A percentile compares a stretch with the other conserved stretches of the same genome.
These are phyloP conservation scores for Brassica nigra DNA, from an alignment of 345 rosid genomes.

Conservation along the genomic window DNA sequence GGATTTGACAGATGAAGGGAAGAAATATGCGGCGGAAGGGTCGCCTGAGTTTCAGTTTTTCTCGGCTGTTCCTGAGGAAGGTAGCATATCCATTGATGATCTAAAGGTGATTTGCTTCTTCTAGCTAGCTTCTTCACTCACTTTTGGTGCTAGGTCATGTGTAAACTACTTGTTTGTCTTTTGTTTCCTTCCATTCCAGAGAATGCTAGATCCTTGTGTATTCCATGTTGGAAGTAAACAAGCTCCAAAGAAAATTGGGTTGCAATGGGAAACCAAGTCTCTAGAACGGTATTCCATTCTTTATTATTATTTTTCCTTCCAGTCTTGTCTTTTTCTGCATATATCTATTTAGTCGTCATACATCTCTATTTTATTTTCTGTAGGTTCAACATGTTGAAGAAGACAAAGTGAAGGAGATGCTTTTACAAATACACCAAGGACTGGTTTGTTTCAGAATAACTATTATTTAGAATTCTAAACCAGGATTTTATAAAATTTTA, in stretches of 20 bases:
- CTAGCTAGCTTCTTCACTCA: neutral
- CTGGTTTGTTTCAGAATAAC: slow-evolving; percentile 43
- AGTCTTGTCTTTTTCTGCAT: too few relatives aligned
- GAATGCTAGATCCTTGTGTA: slow-evolving; percentile 59
- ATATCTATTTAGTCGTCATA: too few relatives aligned
- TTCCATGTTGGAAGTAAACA: slow-evolving; percentile 80
- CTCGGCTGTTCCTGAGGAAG: slow-evolving; percentile 62
- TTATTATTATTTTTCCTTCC: neutral
- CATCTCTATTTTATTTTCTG: neutral
- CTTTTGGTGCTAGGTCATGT: neutral
- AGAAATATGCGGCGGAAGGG: slow-evolving; percentile 67
- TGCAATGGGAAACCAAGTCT: slow-evolving; percentile 80
- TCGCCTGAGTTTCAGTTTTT: slow-evolving; percentile 87
- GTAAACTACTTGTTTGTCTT: neutral
- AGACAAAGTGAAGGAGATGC: slow-evolving; percentile 70
- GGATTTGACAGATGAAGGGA: slow-evolving; percentile 73
- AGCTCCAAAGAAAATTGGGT: slow-evolving; percentile 91
- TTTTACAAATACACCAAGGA: slow-evolving; percentile 58
- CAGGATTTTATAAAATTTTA: neutral
- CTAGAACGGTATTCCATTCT: slow-evolving; percentile 62
- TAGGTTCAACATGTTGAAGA: slow-evolving; percentile 80
- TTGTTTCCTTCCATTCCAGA: slow-evolving; percentile 56
- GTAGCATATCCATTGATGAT: slow-evolving; percentile 67
- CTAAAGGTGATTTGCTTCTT: slow-evolving; percentile 49
- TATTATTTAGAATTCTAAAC: neutral